Evolutionary conservation across 139 green algal species (phyloP).

Genomic region (Protoeuglena noctilucae): DNA sequence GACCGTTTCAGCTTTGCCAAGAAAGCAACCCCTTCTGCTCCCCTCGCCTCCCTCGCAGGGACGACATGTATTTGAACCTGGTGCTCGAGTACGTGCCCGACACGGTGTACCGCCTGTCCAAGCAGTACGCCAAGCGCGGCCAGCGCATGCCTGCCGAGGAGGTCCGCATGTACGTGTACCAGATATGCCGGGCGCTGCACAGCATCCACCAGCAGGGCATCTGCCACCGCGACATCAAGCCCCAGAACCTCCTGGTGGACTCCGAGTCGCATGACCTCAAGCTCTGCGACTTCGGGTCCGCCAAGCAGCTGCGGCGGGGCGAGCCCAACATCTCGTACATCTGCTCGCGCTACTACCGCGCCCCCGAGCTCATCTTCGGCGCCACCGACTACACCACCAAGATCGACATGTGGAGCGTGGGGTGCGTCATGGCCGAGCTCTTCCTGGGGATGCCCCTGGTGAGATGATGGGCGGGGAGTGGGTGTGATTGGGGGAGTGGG

Average conservation of each 20-base stretch:
- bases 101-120: conserved; percentile 90
- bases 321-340: conserved; percentile 99
- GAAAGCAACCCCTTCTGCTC: too few species aligned
- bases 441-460: conserved; percentile 83
- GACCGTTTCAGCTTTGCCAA: too few species aligned
- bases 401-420: conserved; percentile 95
- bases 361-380: conserved; percentile 98
- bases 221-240: conserved; percentile 93
- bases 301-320: conserved; percentile 79
- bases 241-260: conserved; percentile 70
- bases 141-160: conserved; percentile 83
- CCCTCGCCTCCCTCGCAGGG: conserved; percentile 5
- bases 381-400: conserved; percentile 93
- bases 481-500: too few species aligned
- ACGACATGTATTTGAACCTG: conserved; percentile 91
- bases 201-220: conserved; percentile 69
- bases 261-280: conserved; percentile 73
- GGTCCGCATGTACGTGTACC: conserved; percentile 91
- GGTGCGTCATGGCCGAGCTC: conserved; percentile 96
- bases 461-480: too few species aligned
- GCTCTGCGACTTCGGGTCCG: conserved; percentile 95
- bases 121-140: conserved; percentile 86
- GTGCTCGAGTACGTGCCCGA: conserved; percentile 97
- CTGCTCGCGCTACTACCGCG: conserved; percentile 87
- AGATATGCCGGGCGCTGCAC: conserved; percentile 47